Evolutionary conservation across 805 yeast species (phyloP).

Genomic region (Danielozyma ontarioensis): DNA sequence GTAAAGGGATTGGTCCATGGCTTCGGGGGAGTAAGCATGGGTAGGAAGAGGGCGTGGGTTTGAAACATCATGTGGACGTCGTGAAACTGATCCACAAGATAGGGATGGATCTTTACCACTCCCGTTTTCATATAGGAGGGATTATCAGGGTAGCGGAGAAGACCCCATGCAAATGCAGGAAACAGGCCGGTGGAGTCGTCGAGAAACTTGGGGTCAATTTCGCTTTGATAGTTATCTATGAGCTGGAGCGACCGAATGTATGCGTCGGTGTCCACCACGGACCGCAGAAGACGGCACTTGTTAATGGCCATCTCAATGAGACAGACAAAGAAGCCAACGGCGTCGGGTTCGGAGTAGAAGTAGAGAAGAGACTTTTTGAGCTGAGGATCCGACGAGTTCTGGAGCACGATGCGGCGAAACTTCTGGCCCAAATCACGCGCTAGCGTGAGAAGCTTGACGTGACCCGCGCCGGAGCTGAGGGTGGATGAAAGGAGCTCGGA

Average conservation of each 20-base stretch:
- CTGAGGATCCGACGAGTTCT: background rate
- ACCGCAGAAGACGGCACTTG: background rate
- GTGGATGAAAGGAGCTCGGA: background rate
- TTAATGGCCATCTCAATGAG: background rate
- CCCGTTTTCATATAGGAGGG: slow-evolving; percentile 8
- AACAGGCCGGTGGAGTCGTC: background rate
- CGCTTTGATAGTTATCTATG: background rate
- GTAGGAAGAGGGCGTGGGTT: slow-evolving; percentile 17
- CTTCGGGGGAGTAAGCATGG: slow-evolving; percentile 36
- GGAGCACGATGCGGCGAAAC: background rate
- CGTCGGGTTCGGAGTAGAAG: background rate
- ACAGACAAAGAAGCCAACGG: background rate
- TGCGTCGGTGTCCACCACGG: background rate
- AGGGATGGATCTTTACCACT: slow-evolving; percentile 19
- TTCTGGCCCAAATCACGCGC: background rate
- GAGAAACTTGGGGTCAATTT: background rate
- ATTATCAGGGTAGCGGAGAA: background rate
- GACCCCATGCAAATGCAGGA: background rate
- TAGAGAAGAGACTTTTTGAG: background rate
- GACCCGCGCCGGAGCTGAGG: background rate
- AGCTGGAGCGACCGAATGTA: background rate
- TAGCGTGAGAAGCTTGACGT: background rate
- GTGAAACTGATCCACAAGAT: slow-evolving; percentile 2
- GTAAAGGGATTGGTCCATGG: slow-evolving; percentile 26
- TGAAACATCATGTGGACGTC: slow-evolving; percentile 1